Evolutionary conservation across 2,329 filamentous ascomycete species (phyloP).

Genomic region (Penicillium sp.): DNA sequence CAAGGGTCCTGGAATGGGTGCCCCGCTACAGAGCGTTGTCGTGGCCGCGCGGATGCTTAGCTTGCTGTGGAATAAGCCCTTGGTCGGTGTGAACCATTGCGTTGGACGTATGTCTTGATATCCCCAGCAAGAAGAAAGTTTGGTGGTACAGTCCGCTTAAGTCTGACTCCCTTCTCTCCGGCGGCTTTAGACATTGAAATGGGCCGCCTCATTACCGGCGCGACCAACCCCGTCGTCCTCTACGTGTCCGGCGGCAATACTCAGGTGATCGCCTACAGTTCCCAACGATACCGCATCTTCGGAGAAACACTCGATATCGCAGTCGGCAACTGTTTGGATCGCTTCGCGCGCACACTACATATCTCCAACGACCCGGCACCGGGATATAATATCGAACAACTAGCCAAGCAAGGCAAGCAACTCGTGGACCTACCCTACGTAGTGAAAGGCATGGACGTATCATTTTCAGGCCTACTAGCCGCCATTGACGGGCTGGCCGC

Average conservation of each 20-base stretch:
- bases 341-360: conserved; percentile 85
- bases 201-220: conserved; percentile 89
- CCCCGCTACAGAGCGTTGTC: conserved; percentile 82
- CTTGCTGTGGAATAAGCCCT: conserved; percentile 81
- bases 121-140: background rate
- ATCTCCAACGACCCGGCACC: conserved; percentile 97
- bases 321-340: conserved; percentile 94
- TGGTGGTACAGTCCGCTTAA: too few relatives aligned
- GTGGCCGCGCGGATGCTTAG: conserved; percentile 79
- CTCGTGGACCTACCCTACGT: conserved; percentile 90
- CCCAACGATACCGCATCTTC: conserved; percentile 94
- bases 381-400: conserved; percentile 96
- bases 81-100: conserved; percentile 97
- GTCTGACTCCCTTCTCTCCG: background rate
- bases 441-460: conserved; percentile 98
- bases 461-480: conserved; percentile 88
- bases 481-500: conserved; percentile 77
- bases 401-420: conserved; percentile 72
- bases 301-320: conserved; percentile 97
- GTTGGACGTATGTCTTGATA: conserved; percentile 66
- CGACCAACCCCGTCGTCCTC: conserved; percentile 86
- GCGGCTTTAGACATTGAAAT: conserved; percentile 77
- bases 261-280: conserved; percentile 95
- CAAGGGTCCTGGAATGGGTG: conserved; percentile 93
- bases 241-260: conserved; percentile 97